A percentile compares a stretch with the other conserved stretches of the same genome.
phyloP scores from a whole-genome alignment of 2,329 filamentous ascomycete genomes.

The Aspergillus fructus region DNA sequence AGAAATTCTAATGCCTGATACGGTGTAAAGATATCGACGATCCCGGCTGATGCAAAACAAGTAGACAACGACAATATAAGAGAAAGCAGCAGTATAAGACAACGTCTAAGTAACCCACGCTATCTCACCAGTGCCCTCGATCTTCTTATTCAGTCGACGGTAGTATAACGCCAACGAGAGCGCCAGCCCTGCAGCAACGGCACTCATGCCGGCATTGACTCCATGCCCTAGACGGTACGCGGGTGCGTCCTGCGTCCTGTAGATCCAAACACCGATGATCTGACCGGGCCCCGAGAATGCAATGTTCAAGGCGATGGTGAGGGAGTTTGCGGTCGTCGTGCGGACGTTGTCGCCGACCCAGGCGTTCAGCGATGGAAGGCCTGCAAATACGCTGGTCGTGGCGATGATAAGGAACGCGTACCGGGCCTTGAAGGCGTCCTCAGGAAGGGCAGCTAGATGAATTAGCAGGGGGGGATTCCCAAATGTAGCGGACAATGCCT shows the following conservation, averaged over 20 bases:
- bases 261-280: conserved; percentile 31
- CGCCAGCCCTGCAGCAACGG: background rate
- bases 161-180: background rate
- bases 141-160: background rate
- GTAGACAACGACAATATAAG: background rate
- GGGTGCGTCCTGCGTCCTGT: conserved; percentile 11
- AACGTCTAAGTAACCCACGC: background rate
- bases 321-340: conserved; percentile 20
- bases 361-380: conserved; percentile 25
- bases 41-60: no score
- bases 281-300: conserved; percentile 27
- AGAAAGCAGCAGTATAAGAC: background rate
- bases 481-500: no score
- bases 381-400: conserved; percentile 22
- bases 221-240: conserved; percentile 1
- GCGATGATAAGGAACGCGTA: conserved; percentile 23
- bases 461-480: background rate
- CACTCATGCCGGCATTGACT: background rate
- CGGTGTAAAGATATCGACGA: no score
- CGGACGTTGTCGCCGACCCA: conserved; percentile 28
- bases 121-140: background rate
- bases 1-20: background rate
- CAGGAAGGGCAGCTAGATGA: background rate
- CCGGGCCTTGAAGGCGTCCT: conserved; percentile 4
- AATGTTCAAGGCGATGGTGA: conserved; percentile 27